Base-by-base conservation (phyloP, 495 filamentous ascomycete genomes). In the Darksidea phi region DNA sequence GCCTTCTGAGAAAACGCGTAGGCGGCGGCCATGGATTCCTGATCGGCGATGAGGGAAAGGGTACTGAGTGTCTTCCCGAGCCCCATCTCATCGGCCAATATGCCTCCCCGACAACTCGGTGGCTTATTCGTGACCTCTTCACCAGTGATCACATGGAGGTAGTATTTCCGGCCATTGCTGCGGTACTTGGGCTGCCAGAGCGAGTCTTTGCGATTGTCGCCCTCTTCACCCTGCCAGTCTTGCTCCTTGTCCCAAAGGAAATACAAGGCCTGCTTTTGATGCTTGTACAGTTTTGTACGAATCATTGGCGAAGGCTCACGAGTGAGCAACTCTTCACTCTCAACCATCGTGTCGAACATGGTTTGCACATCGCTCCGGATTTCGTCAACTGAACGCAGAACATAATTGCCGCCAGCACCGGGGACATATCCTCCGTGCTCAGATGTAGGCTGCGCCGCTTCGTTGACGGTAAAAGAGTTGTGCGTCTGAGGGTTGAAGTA, bases 11-110 rank as follows among this genome's bases (percentile, higher is more conserved):
- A 77, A 76, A 88, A 98, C 10, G 75, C 69, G 17, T 72, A 59
- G 1, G 90, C 82, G 24, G 86, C 78, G 1, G 73, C 65, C 2
- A 87, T 73, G 0, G 89, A 86, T 17, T 77, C 79, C 1, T 10
- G 5, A 26, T 58, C 46, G 1, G 84, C 75, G 15, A 93, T 72
- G 21, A 97, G 78, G 2, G 91, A 87, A 6, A 98, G 77, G 26
- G 96, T 88, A 69, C 88, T 95, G 47, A 98, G 74, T 0, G 94
- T 97, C 71, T 98, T 98, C 6, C 94, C 94, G 15, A 98, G 76
- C 37, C 94, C 94, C 94, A 98, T 98, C 87, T 96, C 91, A 70
- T 98, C 94, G 6, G 94, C 94, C 20, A 98, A 77, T 28, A 98
- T 88, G n/a, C 94, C 94, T 8, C 94, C 94, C 0, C 86, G 76